Conservation (phyloP, 768 basidiomycete genomes). For the Clitopilus passeckerianus region DNA sequence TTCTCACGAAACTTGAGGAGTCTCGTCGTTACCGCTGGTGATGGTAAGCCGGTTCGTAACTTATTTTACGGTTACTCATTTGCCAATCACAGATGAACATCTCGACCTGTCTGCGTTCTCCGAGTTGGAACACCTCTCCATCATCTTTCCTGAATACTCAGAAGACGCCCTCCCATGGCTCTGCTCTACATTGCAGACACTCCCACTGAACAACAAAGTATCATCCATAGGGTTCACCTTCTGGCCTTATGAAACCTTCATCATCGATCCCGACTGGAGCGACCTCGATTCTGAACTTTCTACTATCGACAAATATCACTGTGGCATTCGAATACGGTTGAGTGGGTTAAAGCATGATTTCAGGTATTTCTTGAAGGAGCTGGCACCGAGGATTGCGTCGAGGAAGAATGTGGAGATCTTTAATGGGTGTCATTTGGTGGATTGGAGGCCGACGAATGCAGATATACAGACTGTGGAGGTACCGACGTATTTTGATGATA, state of each 20-base stretch:
- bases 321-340: background rate
- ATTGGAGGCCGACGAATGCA: background rate
- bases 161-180: background rate
- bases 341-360: background rate
- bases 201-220: background rate
- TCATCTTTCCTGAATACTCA: background rate
- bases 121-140: background rate
- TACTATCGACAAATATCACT: background rate
- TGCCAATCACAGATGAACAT: background rate
- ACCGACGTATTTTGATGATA: background rate
- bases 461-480: background rate
- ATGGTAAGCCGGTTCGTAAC: background rate
- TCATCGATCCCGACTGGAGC: background rate
- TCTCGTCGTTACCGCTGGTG: background rate
- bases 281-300: background rate
- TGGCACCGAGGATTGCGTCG: background rate
- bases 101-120: background rate
- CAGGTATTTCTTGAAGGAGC: background rate
- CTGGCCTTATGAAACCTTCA: background rate
- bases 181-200: background rate
- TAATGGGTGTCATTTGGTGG: background rate
- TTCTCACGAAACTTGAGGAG: background rate
- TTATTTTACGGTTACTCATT: background rate
- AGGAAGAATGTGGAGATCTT: background rate
- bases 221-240: background rate